phyloP scores from a whole-genome alignment of 176 grass and related monocot genomes.

The Carex pumila region DNA sequence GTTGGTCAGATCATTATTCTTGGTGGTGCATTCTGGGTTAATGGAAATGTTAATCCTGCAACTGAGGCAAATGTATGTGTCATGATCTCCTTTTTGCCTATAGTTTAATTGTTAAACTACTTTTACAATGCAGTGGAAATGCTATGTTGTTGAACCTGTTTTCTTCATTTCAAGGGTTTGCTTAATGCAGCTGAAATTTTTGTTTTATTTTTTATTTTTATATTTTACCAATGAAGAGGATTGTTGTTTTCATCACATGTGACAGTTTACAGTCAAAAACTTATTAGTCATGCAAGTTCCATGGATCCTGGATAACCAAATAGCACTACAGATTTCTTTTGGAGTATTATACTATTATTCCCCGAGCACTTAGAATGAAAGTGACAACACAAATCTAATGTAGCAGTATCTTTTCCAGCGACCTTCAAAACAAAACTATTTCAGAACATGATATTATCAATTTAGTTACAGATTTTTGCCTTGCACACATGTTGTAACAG shows the following conservation, averaged over 20 bases:
- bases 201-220: neutral
- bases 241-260: neutral
- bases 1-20: constrained; percentile 89
- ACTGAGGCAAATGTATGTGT: constrained; percentile 73
- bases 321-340: neutral
- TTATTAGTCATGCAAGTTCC: neutral
- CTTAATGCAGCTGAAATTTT: neutral
- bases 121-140: neutral
- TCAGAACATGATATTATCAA: neutral
- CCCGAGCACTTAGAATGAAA: neutral
- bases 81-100: constrained; percentile 8
- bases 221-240: neutral
- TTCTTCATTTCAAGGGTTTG: neutral
- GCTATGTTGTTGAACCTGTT: neutral
- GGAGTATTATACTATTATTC: neutral
- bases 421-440: neutral
- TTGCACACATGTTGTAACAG: constrained; percentile 30
- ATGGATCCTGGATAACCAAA: neutral
- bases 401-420: neutral
- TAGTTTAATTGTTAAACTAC: neutral
- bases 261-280: neutral
- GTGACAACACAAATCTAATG: neutral
- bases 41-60: constrained; percentile 96
- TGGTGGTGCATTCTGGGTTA: constrained; percentile 86
- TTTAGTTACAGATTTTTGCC: neutral